Evolutionary conservation across 257 asterid genomes (phyloP).

Genomic region (Avicennia marina): DNA sequence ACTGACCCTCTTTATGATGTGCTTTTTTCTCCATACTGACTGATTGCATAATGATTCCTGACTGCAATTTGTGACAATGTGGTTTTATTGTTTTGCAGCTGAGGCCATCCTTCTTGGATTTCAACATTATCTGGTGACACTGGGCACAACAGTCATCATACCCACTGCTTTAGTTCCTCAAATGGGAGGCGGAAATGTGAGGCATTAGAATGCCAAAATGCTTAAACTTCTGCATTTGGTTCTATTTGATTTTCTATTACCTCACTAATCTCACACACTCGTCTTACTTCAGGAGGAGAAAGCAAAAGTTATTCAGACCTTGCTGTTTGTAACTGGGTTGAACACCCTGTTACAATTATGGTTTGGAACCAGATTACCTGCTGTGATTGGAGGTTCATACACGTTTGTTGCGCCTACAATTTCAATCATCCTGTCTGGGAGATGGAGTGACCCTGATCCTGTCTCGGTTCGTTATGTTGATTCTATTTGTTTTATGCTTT

Average conservation of each 20-base stretch:
- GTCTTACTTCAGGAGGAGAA: conserved; percentile 66
- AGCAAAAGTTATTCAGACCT: conserved; percentile 82
- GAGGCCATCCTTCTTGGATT: conserved; percentile 94
- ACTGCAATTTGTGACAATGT: too few relatives aligned
- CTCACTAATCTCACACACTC: neutral
- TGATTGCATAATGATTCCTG: too few relatives aligned
- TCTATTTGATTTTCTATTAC: neutral
- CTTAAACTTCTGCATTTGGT: neutral
- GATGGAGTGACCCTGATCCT: conserved; percentile 88
- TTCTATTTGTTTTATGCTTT: neutral
- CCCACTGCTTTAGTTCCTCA: conserved; percentile 93
- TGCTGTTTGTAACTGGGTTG: conserved; percentile 76
- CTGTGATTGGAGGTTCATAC: conserved; percentile 87
- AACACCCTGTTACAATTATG: conserved; percentile 77
- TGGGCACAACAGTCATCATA: conserved; percentile 79
- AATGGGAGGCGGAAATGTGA: conserved; percentile 97
- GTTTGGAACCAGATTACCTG: conserved; percentile 90
- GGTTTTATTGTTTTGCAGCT: conserved; percentile 39
- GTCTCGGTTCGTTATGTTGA: conserved; percentile 47
- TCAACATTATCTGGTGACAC: conserved; percentile 91
- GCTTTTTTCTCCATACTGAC: neutral
- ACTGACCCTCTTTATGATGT: neutral
- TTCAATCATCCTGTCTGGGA: conserved; percentile 81
- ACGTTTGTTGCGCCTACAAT: conserved; percentile 92
- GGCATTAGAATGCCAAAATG: conserved; percentile 21